phyloP scores from a whole-genome alignment of 805 yeast genomes.

The Candida loeiensis region DNA sequence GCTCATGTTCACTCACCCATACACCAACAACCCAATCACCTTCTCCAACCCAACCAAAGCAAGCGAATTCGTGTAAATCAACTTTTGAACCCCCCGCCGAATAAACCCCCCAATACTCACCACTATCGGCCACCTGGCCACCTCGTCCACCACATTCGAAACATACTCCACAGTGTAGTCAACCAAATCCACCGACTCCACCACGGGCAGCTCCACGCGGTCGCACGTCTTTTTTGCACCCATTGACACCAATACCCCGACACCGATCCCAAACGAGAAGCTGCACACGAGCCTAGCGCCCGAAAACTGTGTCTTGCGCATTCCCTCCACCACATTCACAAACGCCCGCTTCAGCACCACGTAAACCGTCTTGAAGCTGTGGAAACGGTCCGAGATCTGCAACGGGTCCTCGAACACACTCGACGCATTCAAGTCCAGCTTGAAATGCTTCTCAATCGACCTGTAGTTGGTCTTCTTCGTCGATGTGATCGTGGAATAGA shows the following conservation, averaged over 20 bases:
- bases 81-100: slow-evolving; percentile 3
- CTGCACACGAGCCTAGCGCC: slow-evolving; percentile 27
- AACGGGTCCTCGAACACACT: slow-evolving; percentile 29
- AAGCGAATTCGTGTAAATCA: slow-evolving; percentile 2
- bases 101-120: slow-evolving; percentile 1
- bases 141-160: background rate
- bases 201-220: too few species aligned
- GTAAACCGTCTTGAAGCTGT: slow-evolving; percentile 17
- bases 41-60: slow-evolving; percentile 7
- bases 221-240: too few species aligned
- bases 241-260: slow-evolving; percentile 21
- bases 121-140: slow-evolving; percentile 1
- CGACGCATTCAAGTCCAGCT: slow-evolving; percentile 26
- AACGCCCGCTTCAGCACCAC: slow-evolving; percentile 11
- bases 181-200: slow-evolving; percentile 4
- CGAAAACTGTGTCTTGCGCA: slow-evolving; percentile 1
- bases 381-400: slow-evolving; percentile 24
- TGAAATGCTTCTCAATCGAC: slow-evolving; percentile 24
- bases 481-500: slow-evolving; percentile 24
- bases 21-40: slow-evolving; percentile 6
- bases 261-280: slow-evolving; percentile 36
- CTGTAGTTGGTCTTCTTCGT: slow-evolving; percentile 26
- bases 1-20: too few species aligned
- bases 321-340: background rate
- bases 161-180: background rate